Conservation (phyloP, 768 basidiomycete species). For the Suillus luteus region DNA sequence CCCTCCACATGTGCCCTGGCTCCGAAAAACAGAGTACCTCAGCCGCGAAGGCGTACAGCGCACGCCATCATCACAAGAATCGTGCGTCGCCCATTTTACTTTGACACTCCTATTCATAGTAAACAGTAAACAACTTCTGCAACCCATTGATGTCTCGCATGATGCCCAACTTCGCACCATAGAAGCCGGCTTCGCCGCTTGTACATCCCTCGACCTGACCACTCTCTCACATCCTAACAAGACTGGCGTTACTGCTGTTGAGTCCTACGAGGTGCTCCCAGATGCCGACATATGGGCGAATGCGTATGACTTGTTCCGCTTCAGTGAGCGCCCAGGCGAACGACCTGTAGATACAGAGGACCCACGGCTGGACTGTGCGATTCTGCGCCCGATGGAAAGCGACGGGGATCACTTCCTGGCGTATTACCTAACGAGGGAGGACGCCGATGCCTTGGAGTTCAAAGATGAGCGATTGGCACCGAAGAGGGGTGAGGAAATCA, state of each 20-base stretch:
- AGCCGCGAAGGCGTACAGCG: conserved; percentile 59
- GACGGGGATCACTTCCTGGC: conserved; percentile 88
- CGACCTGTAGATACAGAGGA: conserved; percentile 68
- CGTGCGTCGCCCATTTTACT: conserved; percentile 42
- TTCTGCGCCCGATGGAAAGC: conserved; percentile 84
- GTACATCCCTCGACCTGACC: conserved; percentile 56
- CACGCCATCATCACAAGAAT: conserved; percentile 47
- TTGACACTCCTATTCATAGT: background rate
- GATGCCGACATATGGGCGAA: conserved; percentile 89
- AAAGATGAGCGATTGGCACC: conserved; percentile 57
- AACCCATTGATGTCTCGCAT: conserved; percentile 70
- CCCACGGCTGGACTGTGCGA: conserved; percentile 81
- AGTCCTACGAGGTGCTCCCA: conserved; percentile 81
- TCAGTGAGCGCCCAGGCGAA: conserved; percentile 87
- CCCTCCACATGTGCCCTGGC: conserved; percentile 79
- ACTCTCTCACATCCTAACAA: conserved; percentile 79
- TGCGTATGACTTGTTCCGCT: conserved; percentile 84
- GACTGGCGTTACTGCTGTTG: conserved; percentile 69
- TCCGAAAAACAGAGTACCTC: conserved; percentile 91
- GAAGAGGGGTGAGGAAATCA: conserved; percentile 53
- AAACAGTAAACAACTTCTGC: conserved; percentile 49
- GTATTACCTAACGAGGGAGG: conserved; percentile 79
- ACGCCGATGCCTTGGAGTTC: conserved; percentile 66
- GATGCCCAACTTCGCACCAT: conserved; percentile 76
- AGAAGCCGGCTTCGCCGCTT: conserved; percentile 70